phyloP scores from a whole-genome alignment of 352 stramenopile genomes.

The Globisporangium recalcitrans region DNA sequence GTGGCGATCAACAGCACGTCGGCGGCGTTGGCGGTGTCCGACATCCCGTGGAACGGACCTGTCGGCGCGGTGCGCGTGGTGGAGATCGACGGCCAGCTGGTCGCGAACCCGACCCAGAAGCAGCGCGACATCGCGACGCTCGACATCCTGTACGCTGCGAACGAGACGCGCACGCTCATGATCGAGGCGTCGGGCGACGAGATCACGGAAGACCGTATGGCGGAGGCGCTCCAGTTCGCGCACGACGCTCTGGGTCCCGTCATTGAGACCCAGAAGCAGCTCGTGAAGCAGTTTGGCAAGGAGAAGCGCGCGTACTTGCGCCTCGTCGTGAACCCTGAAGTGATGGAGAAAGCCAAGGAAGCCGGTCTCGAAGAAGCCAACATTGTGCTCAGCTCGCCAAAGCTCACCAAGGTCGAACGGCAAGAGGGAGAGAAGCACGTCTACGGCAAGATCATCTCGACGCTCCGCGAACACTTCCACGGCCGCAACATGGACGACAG shows the following conservation, averaged over 20 bases:
- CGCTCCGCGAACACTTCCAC: constrained; percentile 49
- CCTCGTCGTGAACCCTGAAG: constrained; percentile 37
- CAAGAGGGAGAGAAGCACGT: constrained; percentile 62
- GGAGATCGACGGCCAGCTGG: constrained; percentile 76
- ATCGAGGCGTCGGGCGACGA: constrained; percentile 84
- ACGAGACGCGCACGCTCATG: constrained; percentile 74
- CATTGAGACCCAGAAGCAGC: constrained; percentile 57
- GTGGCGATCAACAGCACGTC: constrained; percentile 88
- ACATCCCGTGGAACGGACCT: constrained; percentile 89
- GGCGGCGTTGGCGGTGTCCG: constrained; percentile 73
- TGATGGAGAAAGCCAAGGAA: constrained; percentile 55
- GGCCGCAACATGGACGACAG: constrained; percentile 36
- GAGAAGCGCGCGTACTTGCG: constrained; percentile 58
- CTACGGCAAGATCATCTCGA: constrained; percentile 65
- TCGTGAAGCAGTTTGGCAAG: constrained; percentile 54
- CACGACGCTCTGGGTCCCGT: constrained; percentile 50
- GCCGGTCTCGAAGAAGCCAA: constrained; percentile 45
- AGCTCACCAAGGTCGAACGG: constrained; percentile 49
- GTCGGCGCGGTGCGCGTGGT: constrained; percentile 88
- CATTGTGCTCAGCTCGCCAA: constrained; percentile 26
- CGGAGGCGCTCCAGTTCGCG: constrained; percentile 72
- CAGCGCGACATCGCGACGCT: constrained; percentile 71
- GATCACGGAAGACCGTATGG: constrained; percentile 64
- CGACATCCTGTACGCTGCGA: constrained; percentile 84
- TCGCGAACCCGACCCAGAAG: constrained; percentile 88